phyloP scores from a whole-genome alignment of 805 yeast genomes.

The Yamadazyma ubonensis region DNA sequence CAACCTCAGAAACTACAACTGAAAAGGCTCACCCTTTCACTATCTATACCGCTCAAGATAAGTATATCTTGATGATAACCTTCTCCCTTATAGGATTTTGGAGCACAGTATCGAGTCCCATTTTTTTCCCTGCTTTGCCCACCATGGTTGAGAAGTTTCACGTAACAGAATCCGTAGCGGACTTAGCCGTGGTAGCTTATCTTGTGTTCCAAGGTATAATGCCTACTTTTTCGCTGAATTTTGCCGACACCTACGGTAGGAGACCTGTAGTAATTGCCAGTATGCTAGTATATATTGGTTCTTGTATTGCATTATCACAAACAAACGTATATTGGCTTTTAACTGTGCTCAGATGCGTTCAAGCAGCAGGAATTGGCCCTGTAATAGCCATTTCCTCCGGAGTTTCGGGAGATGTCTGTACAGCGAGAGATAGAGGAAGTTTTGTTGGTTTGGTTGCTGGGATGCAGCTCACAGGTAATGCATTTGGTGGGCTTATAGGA shows the following conservation, averaged over 20 bases:
- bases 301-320: slow-evolving; percentile 66
- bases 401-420: slow-evolving; percentile 70
- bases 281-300: slow-evolving; percentile 52
- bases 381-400: slow-evolving; percentile 70
- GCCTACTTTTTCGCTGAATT: slow-evolving; percentile 65
- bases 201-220: slow-evolving; percentile 72
- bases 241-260: slow-evolving; percentile 73
- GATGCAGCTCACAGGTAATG: slow-evolving; percentile 66
- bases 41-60: slow-evolving; percentile 43
- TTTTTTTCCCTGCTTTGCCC: slow-evolving; percentile 76
- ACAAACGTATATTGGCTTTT: slow-evolving; percentile 57
- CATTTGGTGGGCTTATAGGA: slow-evolving; percentile 71
- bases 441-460: slow-evolving; percentile 67
- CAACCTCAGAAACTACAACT: not conserved
- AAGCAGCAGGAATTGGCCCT: slow-evolving; percentile 76
- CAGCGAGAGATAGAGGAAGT: slow-evolving; percentile 65
- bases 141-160: slow-evolving; percentile 53
- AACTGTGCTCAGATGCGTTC: slow-evolving; percentile 68
- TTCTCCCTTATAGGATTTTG: slow-evolving; percentile 54
- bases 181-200: slow-evolving; percentile 74
- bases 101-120: slow-evolving; percentile 73
- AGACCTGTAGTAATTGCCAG: slow-evolving; percentile 63
- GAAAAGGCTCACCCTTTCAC: slow-evolving; percentile 35
- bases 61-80: slow-evolving; percentile 36
- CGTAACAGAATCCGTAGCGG: slow-evolving; percentile 56